Base-by-base conservation (phyloP, 2,329 filamentous ascomycete genomes). In the Remersonia thermophila region DNA sequence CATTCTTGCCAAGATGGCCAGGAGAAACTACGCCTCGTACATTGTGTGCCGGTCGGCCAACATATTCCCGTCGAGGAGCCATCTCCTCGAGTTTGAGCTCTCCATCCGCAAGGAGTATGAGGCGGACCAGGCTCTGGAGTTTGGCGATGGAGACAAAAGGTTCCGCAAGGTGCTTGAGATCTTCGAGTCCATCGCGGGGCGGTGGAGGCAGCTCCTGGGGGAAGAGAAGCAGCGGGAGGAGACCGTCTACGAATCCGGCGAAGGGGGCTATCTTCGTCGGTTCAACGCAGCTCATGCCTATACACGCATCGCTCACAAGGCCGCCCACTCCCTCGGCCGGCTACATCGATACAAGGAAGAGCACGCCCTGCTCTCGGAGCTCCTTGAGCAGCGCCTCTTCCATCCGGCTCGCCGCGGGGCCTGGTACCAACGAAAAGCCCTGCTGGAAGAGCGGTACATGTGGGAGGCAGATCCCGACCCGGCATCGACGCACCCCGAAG, bases 381-480 rank as follows among this genome's bases (percentile, higher is more conserved):
- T 98, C 3, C 72, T 98, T 0, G 61, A 62, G 3, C 91, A 98
- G 53, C 72, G 72, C 4, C 67, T 95, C 0, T 96, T 96, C 50
- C 87, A 96, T 50, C 69, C 82, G 30, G 76, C 86, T 2, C 73
- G 87, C 18, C 74, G 91, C 29, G 91, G 91, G 0, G 75, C 78
- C 1, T 98, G 91, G 91, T 96, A 96, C 54, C 87, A 95, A 53
- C 82, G 91, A 14, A 94, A 93, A 58, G 91, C 89, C 1, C 63
- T 98, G 1, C 59, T 98, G 2, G 91, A 98, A 61, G 91, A 98
- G 55, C 86, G 93, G 53, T 96, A 98, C 56, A 87, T 96, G 83
- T 70, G 77, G 51, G 64, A 69, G 4, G 53, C 82, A 5, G 67
- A 64, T 20, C 62, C 69, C 0, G 56, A 56, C 2, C 56, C 58